These are phyloP conservation scores for Tricholoma furcatifolium DNA, from an alignment of 768 basidiomycete genomes.

Conservation along the genomic window DNA sequence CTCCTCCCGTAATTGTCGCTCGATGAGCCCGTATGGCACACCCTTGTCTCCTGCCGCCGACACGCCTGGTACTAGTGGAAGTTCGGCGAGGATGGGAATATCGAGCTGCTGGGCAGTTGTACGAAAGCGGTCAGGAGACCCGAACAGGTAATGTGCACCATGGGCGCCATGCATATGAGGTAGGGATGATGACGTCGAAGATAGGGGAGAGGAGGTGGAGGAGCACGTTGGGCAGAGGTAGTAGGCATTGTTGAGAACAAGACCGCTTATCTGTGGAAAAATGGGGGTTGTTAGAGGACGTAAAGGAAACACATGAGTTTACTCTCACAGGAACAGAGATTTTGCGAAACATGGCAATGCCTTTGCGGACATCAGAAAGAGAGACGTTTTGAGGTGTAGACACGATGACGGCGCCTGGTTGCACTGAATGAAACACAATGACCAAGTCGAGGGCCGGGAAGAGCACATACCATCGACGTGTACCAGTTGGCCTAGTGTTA, in stretches of 20 bases:
- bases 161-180: constrained; percentile 32
- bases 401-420: constrained; percentile 83
- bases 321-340: constrained; percentile 77
- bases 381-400: constrained; percentile 97
- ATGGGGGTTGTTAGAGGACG: constrained; percentile 6
- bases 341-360: constrained; percentile 90
- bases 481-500: constrained; percentile 88
- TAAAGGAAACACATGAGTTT: neutral
- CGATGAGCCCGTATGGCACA: no score
- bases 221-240: constrained; percentile 77
- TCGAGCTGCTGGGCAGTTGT: constrained; percentile 54
- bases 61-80: constrained; percentile 69
- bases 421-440: neutral
- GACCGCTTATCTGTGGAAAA: constrained; percentile 68
- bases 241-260: constrained; percentile 86
- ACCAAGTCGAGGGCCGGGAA: neutral
- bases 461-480: constrained; percentile 67
- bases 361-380: constrained; percentile 87
- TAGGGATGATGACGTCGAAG: neutral
- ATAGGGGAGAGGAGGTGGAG: constrained; percentile 16
- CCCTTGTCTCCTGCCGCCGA: no score
- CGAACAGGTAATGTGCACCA: constrained; percentile 62
- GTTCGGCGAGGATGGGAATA: constrained; percentile 70
- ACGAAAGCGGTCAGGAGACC: constrained; percentile 64
- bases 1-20: no score